Evolutionary conservation across 495 filamentous ascomycete species (phyloP).

Genomic region (Friedmanniomyces simplex): DNA sequence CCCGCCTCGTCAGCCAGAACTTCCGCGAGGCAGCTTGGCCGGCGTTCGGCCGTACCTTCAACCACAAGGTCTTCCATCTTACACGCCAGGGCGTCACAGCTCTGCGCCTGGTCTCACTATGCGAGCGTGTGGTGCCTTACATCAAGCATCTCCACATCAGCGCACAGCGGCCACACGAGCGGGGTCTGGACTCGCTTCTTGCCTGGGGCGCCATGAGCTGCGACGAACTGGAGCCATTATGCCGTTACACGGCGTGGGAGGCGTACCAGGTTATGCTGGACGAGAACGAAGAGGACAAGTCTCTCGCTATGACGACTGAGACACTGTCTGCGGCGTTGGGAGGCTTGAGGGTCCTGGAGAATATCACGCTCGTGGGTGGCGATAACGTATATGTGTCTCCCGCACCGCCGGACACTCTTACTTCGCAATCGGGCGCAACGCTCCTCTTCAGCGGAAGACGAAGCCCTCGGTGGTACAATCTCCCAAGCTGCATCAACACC

Average conservation of each 20-base stretch:
- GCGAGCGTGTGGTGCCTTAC: background rate
- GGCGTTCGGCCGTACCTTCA: conserved; percentile 28
- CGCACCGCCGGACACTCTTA: background rate
- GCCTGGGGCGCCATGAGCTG: background rate
- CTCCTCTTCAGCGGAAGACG: background rate
- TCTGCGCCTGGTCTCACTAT: background rate
- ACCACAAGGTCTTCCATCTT: conserved; percentile 6
- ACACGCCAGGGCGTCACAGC: background rate
- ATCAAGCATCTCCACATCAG: background rate
- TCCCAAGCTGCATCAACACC: too few species aligned
- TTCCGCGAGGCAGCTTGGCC: background rate
- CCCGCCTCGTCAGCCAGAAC: background rate
- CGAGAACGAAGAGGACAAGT: background rate
- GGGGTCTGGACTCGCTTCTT: background rate
- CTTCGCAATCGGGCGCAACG: background rate
- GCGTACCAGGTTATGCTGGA: background rate
- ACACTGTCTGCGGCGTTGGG: background rate
- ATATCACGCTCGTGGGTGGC: background rate
- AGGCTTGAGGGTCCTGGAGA: background rate
- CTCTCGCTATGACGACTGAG: background rate
- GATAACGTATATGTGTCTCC: background rate
- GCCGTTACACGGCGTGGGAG: background rate
- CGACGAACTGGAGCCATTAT: background rate
- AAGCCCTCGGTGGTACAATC: background rate
- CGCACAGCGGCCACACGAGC: background rate